Base-by-base conservation (phyloP, 257 asterid genomes). In the Leonotis leonurus region DNA sequence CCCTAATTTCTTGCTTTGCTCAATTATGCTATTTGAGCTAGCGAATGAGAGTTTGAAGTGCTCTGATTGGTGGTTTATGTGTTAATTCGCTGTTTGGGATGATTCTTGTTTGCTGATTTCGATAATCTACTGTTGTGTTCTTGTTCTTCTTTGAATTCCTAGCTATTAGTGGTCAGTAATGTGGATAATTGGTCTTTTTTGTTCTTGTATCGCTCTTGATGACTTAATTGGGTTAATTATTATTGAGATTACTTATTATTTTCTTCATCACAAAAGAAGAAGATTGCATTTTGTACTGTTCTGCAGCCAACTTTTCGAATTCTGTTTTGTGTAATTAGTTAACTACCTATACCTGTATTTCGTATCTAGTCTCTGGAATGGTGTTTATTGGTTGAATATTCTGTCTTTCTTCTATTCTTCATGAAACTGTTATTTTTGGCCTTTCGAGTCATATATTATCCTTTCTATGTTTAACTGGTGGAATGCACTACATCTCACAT, bases 1-100 rank as follows among this genome's bases (percentile, higher is more conserved):
- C 91, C 89, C 85, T 77, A 78, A 73, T 57, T 70, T 45, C 36
- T 53, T 57, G 33, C 51, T 72, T 68, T 41, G 73, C 20, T 78
- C 35, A 56, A 75, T 73, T 85, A 72, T 83, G 88, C 76, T 68
- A 73, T 75, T 56, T 64, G 59, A 35, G 62, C 57, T 16, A 30
- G 32, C 7, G 60, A 65, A 51, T 40, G 43, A 27, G 55, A 52
- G 27, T 40, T 60, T 64, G 33, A 72, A 71, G 69, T 71, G 69
- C 39, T 64, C n/a, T 17, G 21, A 37, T 69, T 20, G 62, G 72
- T 27, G 67, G 25, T 36, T 12, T 46, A 3, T 49, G 72, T 53
- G 61, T 60, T 20, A 20, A 16, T 67, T 41, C 0, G 6, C 36
- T 37, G 40, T 22, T 68, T n/a, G 8, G 20, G 33, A 27, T 58